Conservation (phyloP, 1,284 basidiomycete species). For the Leccinum angustisporum region DNA sequence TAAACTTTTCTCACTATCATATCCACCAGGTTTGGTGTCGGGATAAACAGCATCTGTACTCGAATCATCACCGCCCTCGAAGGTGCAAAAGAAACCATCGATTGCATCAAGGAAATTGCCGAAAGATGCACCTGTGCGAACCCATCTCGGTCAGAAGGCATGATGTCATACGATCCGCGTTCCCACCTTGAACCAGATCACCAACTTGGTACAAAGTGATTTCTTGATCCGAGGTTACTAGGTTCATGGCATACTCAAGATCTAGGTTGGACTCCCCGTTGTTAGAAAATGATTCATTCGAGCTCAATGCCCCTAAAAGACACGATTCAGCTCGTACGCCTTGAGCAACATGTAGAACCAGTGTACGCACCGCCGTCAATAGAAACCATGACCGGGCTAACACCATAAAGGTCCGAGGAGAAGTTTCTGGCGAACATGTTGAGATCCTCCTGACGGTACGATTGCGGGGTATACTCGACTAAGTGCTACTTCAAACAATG, state of each 20-base stretch:
- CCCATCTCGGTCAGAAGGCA: not conserved
- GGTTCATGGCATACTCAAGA: conserved; percentile 49
- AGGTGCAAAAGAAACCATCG: conserved; percentile 56
- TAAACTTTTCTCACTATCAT: conserved; percentile 14
- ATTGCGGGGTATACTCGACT: conserved; percentile 53
- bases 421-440: conserved; percentile 44
- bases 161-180: not conserved
- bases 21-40: conserved; percentile 47
- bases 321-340: no score
- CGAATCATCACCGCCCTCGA: conserved; percentile 60
- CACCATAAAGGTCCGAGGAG: conserved; percentile 36
- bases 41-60: conserved; percentile 52
- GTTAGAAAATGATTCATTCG: conserved; percentile 36
- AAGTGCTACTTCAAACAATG: not conserved
- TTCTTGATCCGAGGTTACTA: conserved; percentile 41
- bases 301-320: conserved; percentile 33
- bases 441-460: conserved; percentile 45
- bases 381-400: conserved; percentile 35
- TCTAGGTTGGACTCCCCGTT: conserved; percentile 61
- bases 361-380: conserved; percentile 46
- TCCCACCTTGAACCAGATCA: conserved; percentile 41
- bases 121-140: conserved; percentile 43
- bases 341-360: not conserved
- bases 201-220: conserved; percentile 51
- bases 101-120: conserved; percentile 48